phyloP scores from a whole-genome alignment of 371 early-diverging fungal genomes.

The Mortierella polycephala region DNA sequence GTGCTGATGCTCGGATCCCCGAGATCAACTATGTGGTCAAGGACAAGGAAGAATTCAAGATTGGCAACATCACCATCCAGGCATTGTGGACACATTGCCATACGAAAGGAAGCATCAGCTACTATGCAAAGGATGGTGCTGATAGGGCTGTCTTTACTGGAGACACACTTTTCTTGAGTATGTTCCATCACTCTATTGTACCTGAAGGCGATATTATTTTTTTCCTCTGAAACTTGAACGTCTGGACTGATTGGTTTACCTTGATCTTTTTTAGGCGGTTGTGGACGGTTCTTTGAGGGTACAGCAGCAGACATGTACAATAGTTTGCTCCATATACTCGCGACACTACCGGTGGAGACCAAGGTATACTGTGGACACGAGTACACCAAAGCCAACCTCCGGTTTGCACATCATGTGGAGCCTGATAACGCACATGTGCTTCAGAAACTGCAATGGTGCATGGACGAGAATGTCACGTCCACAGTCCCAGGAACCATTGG shows the following conservation, averaged over 20 bases:
- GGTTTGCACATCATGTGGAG: constrained; percentile 70
- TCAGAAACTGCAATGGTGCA: constrained; percentile 49
- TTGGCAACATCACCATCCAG: constrained; percentile 75
- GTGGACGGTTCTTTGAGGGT: constrained; percentile 96
- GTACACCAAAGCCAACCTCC: constrained; percentile 82
- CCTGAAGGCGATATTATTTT: not conserved
- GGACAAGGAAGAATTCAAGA: constrained; percentile 80
- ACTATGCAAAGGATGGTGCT: constrained; percentile 74
- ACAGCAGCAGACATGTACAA: constrained; percentile 85
- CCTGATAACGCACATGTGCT: constrained; percentile 62
- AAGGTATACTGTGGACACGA: constrained; percentile 94
- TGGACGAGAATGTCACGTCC: constrained; percentile 42
- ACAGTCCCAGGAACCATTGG: constrained; percentile 92
- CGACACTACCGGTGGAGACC: constrained; percentile 81
- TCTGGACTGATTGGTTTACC: not conserved
- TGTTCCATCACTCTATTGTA: not conserved
- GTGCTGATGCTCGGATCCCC: constrained; percentile 88
- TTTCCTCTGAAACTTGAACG: constrained; percentile 63
- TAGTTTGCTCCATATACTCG: constrained; percentile 72
- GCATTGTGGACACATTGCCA: constrained; percentile 89
- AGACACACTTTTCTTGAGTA: constrained; percentile 45
- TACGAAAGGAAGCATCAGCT: constrained; percentile 90
- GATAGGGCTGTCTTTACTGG: constrained; percentile 52
- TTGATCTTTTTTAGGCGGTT: constrained; percentile 62
- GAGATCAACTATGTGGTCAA: constrained; percentile 80